A percentile compares a stretch with the other conserved stretches of the same genome.
Conservation (phyloP, 306 rosid species). For the Prunus kanzakura region DNA sequence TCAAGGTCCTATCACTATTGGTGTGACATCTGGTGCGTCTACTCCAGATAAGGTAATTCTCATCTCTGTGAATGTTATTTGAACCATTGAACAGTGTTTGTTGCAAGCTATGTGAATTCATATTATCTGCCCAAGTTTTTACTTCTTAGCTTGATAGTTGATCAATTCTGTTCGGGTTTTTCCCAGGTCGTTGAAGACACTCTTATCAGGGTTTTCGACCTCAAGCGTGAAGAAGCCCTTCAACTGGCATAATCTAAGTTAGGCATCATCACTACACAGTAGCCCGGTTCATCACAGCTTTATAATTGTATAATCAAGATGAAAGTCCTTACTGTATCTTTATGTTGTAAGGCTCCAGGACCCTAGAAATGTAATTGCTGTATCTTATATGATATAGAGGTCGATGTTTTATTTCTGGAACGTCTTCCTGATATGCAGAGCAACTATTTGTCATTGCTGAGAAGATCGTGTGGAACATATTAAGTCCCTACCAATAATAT, state of each 20-base stretch:
- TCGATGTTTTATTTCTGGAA: neutral
- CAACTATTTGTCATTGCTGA: no score
- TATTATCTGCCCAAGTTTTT: neutral
- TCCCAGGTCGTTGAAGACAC: slow-evolving; percentile 80
- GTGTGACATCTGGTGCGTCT: slow-evolving; percentile 97
- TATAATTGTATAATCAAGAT: neutral
- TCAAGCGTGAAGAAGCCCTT: slow-evolving; percentile 77
- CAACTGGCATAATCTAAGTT: slow-evolving; percentile 42
- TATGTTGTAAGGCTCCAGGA: slow-evolving; percentile 9
- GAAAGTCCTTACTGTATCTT: slow-evolving; percentile 1
- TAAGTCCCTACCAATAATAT: no score
- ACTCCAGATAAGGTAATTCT: slow-evolving; percentile 95
- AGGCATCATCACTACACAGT: slow-evolving; percentile 4
- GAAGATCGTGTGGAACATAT: no score
- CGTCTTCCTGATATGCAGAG: no score
- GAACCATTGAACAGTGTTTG: neutral
- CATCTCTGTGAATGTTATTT: neutral
- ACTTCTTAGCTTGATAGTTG: neutral
- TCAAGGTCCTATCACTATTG: slow-evolving; percentile 75
- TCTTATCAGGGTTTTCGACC: slow-evolving; percentile 74
- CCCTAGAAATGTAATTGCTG: slow-evolving; percentile 12
- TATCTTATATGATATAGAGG: neutral
- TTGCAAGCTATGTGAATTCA: neutral
- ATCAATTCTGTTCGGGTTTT: slow-evolving; percentile 1
- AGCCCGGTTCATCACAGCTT: slow-evolving; percentile 20